Evolutionary conservation across 2,329 filamentous ascomycete species (phyloP).

Genomic region (Ceratocystis cacaofunesta): DNA sequence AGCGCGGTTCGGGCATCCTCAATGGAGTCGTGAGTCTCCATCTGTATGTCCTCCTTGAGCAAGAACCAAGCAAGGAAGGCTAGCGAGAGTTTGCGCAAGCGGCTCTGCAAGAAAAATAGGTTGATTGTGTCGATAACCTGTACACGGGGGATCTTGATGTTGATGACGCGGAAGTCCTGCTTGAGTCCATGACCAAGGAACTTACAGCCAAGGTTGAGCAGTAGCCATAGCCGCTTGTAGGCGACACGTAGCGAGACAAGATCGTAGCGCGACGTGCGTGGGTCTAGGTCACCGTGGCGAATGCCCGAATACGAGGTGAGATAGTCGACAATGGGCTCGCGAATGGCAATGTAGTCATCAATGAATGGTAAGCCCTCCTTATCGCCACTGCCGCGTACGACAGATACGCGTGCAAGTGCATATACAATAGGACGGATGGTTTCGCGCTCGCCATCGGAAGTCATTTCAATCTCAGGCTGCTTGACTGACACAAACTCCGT

Average conservation of each 20-base stretch:
- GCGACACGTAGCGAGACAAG: constrained; percentile 77
- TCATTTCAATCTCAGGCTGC: constrained; percentile 89
- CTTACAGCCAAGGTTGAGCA: constrained; percentile 83
- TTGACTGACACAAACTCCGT: constrained; percentile 92
- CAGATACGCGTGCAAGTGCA: constrained; percentile 82
- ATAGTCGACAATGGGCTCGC: constrained; percentile 87
- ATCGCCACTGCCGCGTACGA: constrained; percentile 65
- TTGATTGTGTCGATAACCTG: constrained; percentile 93
- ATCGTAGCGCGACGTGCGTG: constrained; percentile 61
- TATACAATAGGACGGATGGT: constrained; percentile 84
- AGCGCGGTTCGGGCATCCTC: constrained; percentile 88
- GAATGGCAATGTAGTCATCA: constrained; percentile 89
- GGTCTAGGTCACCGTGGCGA: constrained; percentile 68
- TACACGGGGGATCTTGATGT: constrained; percentile 80
- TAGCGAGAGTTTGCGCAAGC: constrained; percentile 74
- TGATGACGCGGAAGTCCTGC: constrained; percentile 94
- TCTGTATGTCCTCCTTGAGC: constrained; percentile 85
- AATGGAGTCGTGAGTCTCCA: constrained; percentile 84
- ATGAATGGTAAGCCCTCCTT: constrained; percentile 79
- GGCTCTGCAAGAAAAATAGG: constrained; percentile 68
- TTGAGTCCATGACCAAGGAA: constrained; percentile 90
- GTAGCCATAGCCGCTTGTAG: constrained; percentile 96
- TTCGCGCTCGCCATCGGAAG: constrained; percentile 80
- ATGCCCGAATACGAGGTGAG: constrained; percentile 91
- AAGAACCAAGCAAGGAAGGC: constrained; percentile 86